Evolutionary conservation across 1,284 basidiomycete genomes (phyloP).

Genomic region (Spongispora temasekensis): DNA sequence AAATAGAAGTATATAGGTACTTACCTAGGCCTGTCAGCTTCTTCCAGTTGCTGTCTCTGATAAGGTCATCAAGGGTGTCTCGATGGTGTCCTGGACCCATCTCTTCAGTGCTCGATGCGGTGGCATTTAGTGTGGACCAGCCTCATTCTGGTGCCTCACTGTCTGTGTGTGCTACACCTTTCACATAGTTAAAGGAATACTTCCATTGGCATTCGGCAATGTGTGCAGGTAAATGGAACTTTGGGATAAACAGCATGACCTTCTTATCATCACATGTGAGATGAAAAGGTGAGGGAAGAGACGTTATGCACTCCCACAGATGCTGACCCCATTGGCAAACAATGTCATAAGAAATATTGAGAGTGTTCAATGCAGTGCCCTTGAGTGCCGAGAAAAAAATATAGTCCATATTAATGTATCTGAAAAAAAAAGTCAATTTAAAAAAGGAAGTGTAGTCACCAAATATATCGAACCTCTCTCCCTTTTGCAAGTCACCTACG

Average conservation of each 20-base stretch:
- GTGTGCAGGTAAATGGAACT: constrained; percentile 15
- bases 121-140: constrained; percentile 7
- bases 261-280: neutral
- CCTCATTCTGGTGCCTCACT: constrained; percentile 9
- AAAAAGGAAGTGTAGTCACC: neutral
- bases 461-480: neutral
- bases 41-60: constrained; percentile 1
- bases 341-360: constrained; percentile 13
- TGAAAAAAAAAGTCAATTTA: neutral
- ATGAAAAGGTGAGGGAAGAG: neutral
- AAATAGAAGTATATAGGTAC: neutral
- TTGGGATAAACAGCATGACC: constrained; percentile 4
- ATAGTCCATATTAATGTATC: neutral
- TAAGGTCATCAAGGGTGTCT: constrained; percentile 2
- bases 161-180: constrained; percentile 4
- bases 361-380: neutral
- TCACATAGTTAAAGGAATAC: constrained; percentile 9
- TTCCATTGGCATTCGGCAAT: constrained; percentile 12
- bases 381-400: neutral
- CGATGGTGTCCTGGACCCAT: constrained; percentile 9
- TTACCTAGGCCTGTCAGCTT: neutral
- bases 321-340: constrained; percentile 7
- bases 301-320: neutral
- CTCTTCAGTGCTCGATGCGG: constrained; percentile 12
- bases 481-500: neutral